A percentile compares a stretch with the other conserved stretches of the same genome.
phyloP scores from a whole-genome alignment of 2,329 filamentous ascomycete genomes.

The Cladophialophora chaetospira region DNA sequence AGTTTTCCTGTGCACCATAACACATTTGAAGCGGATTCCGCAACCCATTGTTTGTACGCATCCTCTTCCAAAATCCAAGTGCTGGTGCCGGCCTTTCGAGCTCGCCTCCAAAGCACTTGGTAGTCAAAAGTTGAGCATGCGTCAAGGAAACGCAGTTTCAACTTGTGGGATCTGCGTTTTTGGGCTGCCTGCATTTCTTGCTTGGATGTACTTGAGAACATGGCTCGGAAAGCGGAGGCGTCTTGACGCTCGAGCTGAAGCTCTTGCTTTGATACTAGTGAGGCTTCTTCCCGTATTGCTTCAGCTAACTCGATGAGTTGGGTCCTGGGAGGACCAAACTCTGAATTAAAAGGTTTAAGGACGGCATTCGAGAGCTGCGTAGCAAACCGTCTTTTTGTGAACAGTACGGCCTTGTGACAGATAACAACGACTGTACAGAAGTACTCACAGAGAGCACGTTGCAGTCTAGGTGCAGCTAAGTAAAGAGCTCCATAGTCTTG shows the following conservation, averaged over 20 bases:
- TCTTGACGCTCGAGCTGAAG: slow-evolving; percentile 3
- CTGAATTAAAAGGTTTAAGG: slow-evolving; percentile 20
- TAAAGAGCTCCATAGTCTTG: slow-evolving; percentile 31
- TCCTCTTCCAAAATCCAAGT: slow-evolving; percentile 20
- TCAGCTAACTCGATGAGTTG: slow-evolving; percentile 2
- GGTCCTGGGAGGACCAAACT: slow-evolving; percentile 14
- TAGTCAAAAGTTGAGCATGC: slow-evolving; percentile 26
- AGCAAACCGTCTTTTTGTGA: slow-evolving; percentile 17
- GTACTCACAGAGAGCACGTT: slow-evolving; percentile 27
- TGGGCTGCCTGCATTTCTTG: not conserved
- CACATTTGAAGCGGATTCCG: slow-evolving; percentile 1
- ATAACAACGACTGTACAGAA: slow-evolving; percentile 25
- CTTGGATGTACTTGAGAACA: not conserved
- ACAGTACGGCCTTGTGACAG: slow-evolving; percentile 28
- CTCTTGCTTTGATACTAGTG: slow-evolving; percentile 12
- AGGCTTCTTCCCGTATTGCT: slow-evolving; percentile 14
- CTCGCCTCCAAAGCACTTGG: slow-evolving; percentile 28
- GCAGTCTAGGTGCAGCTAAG: slow-evolving; percentile 22
- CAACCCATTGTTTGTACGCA: slow-evolving; percentile 24
- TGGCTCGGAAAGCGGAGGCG: slow-evolving; percentile 3
- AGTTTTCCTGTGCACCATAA: slow-evolving; percentile 32
- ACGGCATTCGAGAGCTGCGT: slow-evolving; percentile 15
- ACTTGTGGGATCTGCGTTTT: not conserved
- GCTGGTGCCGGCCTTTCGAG: slow-evolving; percentile 21
- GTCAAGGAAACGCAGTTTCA: slow-evolving; percentile 6